phyloP scores from a whole-genome alignment of 768 basidiomycete species.

The Kwoniella shandongensis region DNA sequence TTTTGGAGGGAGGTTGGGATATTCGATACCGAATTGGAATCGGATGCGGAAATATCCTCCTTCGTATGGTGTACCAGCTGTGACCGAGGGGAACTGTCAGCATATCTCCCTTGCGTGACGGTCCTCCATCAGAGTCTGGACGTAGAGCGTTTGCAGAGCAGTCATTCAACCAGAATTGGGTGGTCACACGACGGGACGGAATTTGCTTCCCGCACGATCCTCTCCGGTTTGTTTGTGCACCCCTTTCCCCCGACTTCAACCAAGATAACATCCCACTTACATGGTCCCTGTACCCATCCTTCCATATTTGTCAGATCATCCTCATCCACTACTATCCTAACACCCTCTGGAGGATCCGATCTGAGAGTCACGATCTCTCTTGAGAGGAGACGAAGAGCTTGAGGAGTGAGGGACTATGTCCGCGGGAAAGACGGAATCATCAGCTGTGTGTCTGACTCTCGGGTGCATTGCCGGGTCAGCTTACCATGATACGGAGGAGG shows the following conservation, averaged over 20 bases:
- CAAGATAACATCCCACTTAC: constrained; percentile 57
- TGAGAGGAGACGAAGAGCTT: constrained; percentile 75
- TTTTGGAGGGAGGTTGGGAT: constrained; percentile 89
- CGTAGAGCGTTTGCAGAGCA: too few species aligned
- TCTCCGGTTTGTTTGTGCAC: too few species aligned
- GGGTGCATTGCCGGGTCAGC: background rate
- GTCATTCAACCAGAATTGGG: too few species aligned
- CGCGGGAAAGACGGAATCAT: background rate
- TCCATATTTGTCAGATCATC: constrained; percentile 85
- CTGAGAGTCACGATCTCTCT: constrained; percentile 79
- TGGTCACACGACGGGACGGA: too few species aligned
- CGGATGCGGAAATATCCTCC: constrained; percentile 71
- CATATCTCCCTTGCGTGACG: too few species aligned
- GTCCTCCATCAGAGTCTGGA: too few species aligned
- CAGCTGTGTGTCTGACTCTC: background rate
- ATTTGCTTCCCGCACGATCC: too few species aligned
- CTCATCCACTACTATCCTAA: constrained; percentile 75
- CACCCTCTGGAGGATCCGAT: constrained; percentile 84
- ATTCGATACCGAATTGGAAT: constrained; percentile 90
- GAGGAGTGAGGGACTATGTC: constrained; percentile 46
- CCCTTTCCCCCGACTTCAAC: constrained; percentile 10
- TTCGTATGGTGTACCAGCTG: constrained; percentile 68
- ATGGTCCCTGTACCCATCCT: constrained; percentile 86
- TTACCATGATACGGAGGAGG: constrained; percentile 8
- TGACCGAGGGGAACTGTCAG: background rate